Evolutionary conservation across 495 filamentous ascomycete species (phyloP), one percentile per base, ranked within the genome.

Genomic region (Penicillium paradoxum): DNA sequence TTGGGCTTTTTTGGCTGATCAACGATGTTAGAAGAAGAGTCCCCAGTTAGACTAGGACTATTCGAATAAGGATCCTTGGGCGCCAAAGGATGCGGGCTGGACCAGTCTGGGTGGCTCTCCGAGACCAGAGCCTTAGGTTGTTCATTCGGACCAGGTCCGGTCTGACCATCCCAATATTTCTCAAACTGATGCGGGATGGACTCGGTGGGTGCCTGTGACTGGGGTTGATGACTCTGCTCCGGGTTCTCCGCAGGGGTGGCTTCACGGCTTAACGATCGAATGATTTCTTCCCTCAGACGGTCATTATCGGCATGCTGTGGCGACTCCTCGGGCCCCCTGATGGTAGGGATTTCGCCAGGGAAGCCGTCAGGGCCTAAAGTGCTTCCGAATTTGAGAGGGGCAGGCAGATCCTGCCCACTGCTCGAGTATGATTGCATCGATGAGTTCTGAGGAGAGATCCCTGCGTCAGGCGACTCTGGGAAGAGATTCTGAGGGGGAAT

Each of bases 271-370:
- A 93, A 68, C n/a, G 83, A 87, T 32, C 80, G 82, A 22, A 91
- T 87, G 30, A 95, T 95, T 57, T 95, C 90, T 55, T 90, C 85
- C 25, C 85, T 73, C 44, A 95, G 68, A 45, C 83, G 78, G 53
- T 95, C 90, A 57, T 79, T 91, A 57, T 95, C 88, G 30, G 83
- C 79, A 47, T 89, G 78, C 43, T 85, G 74, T 11, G 76, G 67
- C 1, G 75, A 79, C 15, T 73, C 69, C 5, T 82, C 78, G 4
- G 81, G 79, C 45, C 81, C 84, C 6, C 80, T 59, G 2, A 82
- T 77, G 19, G 74, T 67, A 30, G 82, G 76, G 37, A 73, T 59
- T 4, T 60, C 54, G 19, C 63, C 53, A 14, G 53, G 60, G 27
- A 59, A 62, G 25, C 48, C 50, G 9, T 64, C 63, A 42, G 57